These are phyloP conservation scores for Sechiopsis laciniata DNA, from an alignment of 306 rosid genomes.

Conservation along the genomic window DNA sequence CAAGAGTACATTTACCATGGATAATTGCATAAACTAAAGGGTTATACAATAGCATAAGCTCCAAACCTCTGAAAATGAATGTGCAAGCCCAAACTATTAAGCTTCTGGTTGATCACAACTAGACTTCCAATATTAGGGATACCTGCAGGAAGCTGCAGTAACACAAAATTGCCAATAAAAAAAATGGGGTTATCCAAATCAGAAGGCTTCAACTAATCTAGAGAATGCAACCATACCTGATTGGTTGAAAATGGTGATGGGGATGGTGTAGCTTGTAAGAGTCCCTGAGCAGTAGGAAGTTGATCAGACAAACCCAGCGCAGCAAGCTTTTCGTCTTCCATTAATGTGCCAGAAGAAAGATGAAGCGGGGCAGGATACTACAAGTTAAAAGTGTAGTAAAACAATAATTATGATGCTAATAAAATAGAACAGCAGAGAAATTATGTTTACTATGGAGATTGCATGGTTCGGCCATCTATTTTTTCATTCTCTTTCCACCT, in stretches of 20 bases:
- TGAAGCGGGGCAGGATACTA: conserved; percentile 84
- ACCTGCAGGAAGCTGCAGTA: conserved; percentile 56
- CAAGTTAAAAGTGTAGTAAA: neutral
- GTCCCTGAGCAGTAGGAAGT: conserved; percentile 77
- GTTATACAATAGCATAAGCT: conserved; percentile 11
- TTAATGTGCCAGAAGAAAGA: conserved; percentile 57
- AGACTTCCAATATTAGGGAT: conserved; percentile 80
- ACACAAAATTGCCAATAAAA: conserved; percentile 21
- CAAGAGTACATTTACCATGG: neutral
- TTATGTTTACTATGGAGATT: neutral
- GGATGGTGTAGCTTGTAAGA: conserved; percentile 57
- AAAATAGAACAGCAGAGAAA: neutral
- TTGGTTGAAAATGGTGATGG: conserved; percentile 58
- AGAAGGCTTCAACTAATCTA: conserved; percentile 9
- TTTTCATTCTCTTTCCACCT: neutral
- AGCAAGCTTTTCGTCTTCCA: conserved; percentile 81
- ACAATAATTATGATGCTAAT: neutral
- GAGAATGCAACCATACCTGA: conserved; percentile 39
- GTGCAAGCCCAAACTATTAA: conserved; percentile 61
- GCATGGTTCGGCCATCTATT: neutral
- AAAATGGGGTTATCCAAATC: neutral
- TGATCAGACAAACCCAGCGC: conserved; percentile 71
- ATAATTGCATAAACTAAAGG: neutral
- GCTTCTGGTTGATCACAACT: conserved; percentile 78
- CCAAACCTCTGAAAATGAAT: conserved; percentile 84